Conservation (phyloP, 1,139 yeast genomes). For the Hansenula lynferdii region DNA sequence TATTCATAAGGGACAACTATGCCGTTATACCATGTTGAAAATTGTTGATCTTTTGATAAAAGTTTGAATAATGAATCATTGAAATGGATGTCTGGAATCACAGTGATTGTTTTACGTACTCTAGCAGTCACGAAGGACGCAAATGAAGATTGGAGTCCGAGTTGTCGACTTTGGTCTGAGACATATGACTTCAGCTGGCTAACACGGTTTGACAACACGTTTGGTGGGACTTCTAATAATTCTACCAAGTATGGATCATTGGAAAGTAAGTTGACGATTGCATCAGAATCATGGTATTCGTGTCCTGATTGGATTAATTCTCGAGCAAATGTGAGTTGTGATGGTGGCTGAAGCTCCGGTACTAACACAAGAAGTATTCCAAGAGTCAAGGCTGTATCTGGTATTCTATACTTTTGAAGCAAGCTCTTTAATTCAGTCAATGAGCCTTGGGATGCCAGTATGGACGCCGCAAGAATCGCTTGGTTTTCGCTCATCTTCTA, state of each 20-base stretch:
- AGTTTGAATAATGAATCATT: constrained; percentile 3
- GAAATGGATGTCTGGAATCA: constrained; percentile 1
- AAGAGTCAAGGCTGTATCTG: neutral
- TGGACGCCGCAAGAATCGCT: neutral
- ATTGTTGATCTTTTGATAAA: neutral
- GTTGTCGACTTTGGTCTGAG: neutral
- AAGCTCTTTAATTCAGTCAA: neutral
- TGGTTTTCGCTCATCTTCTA: constrained; percentile 1
- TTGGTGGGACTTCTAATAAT: neutral
- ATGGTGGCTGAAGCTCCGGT: constrained; percentile 1
- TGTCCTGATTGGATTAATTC: too few relatives aligned
- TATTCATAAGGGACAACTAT: constrained; percentile 1
- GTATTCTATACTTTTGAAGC: neutral
- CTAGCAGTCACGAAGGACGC: constrained; percentile 1
- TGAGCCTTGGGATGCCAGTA: constrained; percentile 1
- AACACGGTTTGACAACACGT: neutral
- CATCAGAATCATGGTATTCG: neutral
- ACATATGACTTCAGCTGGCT: neutral
- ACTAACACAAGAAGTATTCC: neutral
- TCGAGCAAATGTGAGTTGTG: neutral
- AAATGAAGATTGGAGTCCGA: neutral
- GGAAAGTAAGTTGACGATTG: neutral
- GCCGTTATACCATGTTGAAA: constrained; percentile 1
- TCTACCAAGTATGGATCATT: neutral
- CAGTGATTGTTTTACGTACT: neutral